A percentile compares a stretch with the other conserved stretches of the same genome.
These are phyloP conservation scores for Stramenopiles sp. DNA, from an alignment of 352 stramenopile genomes.

Conservation along the genomic window DNA sequence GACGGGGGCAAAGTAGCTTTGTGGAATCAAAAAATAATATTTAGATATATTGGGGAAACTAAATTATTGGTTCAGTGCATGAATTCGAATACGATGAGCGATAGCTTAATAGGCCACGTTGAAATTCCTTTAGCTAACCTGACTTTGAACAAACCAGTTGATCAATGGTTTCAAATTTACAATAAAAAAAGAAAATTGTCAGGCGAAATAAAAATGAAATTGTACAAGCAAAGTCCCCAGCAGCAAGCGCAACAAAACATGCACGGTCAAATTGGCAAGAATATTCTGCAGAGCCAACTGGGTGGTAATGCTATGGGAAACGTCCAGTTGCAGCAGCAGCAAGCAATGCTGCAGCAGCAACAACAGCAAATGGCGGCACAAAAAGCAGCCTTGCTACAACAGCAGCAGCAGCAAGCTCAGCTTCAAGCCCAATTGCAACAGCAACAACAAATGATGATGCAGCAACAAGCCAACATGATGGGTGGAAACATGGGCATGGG, in stretches of 20 bases:
- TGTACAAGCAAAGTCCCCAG: neutral
- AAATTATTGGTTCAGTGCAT: neutral
- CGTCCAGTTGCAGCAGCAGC: neutral
- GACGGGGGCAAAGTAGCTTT: slow-evolving; percentile 12
- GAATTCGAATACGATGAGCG: neutral
- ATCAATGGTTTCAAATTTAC: neutral
- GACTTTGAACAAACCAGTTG: neutral
- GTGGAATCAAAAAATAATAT: slow-evolving; percentile 13
- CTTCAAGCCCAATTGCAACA: neutral
- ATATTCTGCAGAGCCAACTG: neutral
- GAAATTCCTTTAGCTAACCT: neutral
- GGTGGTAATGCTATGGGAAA: neutral
- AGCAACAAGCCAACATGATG: neutral
- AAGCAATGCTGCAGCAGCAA: neutral
- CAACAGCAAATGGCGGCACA: neutral
- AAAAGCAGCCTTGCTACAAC: neutral
- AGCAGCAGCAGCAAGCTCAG: neutral
- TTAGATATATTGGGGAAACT: neutral
- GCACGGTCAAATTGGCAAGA: neutral
- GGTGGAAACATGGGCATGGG: neutral
- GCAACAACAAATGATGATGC: neutral
- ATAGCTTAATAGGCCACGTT: neutral
- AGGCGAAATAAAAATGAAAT: neutral
- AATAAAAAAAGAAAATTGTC: neutral
- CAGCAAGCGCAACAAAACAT: neutral